A percentile compares a stretch with the other conserved stretches of the same genome.
Evolutionary conservation across 106 monocot genomes (phyloP).

Genomic region (Allium cepa): DNA sequence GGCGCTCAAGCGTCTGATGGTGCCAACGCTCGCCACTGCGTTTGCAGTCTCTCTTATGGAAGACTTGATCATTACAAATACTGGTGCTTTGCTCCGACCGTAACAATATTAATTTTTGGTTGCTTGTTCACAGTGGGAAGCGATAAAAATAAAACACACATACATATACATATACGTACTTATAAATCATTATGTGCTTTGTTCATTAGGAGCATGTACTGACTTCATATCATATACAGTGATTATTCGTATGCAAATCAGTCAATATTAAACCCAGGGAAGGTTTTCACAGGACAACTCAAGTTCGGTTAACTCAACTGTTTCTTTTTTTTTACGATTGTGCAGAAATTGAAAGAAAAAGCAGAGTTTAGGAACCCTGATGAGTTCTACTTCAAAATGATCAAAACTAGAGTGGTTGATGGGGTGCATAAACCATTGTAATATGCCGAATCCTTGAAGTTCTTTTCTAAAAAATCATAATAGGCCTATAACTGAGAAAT

Average conservation of each 20-base stretch:
- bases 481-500: background rate
- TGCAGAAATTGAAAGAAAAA: conserved; percentile 82
- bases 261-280: background rate
- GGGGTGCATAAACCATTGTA: conserved; percentile 55
- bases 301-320: background rate
- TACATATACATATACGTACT: too few relatives aligned
- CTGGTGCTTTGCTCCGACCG: too few relatives aligned
- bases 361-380: conserved; percentile 79
- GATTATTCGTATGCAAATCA: background rate
- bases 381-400: conserved; percentile 98
- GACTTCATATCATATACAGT: background rate
- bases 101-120: too few relatives aligned
- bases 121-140: too few relatives aligned
- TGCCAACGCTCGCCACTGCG: too few relatives aligned
- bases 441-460: background rate
- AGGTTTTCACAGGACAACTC: background rate
- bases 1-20: too few relatives aligned
- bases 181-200: too few relatives aligned
- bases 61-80: too few relatives aligned
- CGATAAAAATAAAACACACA: too few relatives aligned
- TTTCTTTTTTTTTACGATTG: background rate
- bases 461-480: too few relatives aligned
- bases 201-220: background rate
- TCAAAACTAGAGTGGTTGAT: conserved; percentile 53
- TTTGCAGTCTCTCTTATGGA: too few relatives aligned